Percentiles rank a stretch among this genome's conserved stretches.
These are phyloP conservation scores for Mortierella sp. DNA, from an alignment of 371 early-diverging fungal species.

Conservation along the genomic window DNA sequence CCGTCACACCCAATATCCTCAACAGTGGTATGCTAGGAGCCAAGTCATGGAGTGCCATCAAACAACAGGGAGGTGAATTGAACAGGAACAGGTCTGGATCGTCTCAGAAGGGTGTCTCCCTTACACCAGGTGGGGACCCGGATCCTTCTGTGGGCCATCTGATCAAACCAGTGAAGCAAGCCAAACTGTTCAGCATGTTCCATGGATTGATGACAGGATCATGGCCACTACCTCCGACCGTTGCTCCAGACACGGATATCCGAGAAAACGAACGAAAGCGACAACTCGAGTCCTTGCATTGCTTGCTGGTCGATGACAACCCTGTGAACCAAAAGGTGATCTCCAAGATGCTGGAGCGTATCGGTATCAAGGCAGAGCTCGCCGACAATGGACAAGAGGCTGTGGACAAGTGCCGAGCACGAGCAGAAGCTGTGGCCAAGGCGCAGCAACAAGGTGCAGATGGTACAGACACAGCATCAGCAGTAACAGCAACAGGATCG, in stretches of 20 bases:
- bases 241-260: slow-evolving; percentile 8
- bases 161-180: slow-evolving; percentile 49
- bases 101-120: slow-evolving; percentile 3
- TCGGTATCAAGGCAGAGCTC: slow-evolving; percentile 49
- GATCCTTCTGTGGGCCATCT: slow-evolving; percentile 41
- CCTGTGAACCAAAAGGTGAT: slow-evolving; percentile 60
- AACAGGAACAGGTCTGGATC: neutral
- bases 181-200: slow-evolving; percentile 47
- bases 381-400: slow-evolving; percentile 61
- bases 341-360: slow-evolving; percentile 45
- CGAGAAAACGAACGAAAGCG: slow-evolving; percentile 38
- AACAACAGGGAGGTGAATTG: slow-evolving; percentile 3
- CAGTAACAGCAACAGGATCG: neutral
- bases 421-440: slow-evolving; percentile 31
- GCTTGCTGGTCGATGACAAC: slow-evolving; percentile 59
- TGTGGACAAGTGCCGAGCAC: slow-evolving; percentile 42
- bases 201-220: slow-evolving; percentile 50
- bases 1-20: slow-evolving; percentile 35
- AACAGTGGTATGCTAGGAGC: slow-evolving; percentile 47
- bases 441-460: neutral
- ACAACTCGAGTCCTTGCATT: slow-evolving; percentile 35
- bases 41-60: slow-evolving; percentile 17
- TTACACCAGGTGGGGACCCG: neutral
- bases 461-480: neutral
- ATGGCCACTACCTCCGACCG: slow-evolving; percentile 32